A percentile compares a stretch with the other conserved stretches of the same genome.
These are phyloP conservation scores for Diaporthe citri DNA, from an alignment of 2,329 filamentous ascomycete genomes.

Conservation along the genomic window DNA sequence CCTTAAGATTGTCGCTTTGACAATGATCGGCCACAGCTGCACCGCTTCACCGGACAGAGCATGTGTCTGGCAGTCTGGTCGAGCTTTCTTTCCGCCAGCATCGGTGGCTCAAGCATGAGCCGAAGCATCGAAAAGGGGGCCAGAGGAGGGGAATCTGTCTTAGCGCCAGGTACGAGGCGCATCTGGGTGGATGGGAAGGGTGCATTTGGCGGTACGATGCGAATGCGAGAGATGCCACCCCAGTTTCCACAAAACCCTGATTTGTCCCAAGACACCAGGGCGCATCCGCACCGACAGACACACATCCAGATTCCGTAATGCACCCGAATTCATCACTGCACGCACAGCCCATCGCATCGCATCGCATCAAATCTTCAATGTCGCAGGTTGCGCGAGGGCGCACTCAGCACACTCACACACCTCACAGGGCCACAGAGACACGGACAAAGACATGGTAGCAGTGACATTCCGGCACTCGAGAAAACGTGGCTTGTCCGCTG, in stretches of 20 bases:
- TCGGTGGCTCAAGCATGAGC: not conserved
- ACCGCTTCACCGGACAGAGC: too few species aligned
- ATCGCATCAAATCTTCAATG: not conserved
- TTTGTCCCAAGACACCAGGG: not conserved
- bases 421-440: not conserved
- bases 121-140: constrained; percentile 3
- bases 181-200: not conserved
- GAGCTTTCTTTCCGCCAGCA: not conserved
- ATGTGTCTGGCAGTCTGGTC: too few species aligned
- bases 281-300: not conserved
- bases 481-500: constrained; percentile 28
- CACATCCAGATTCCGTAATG: not conserved
- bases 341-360: not conserved
- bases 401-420: not conserved
- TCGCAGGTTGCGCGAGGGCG: constrained; percentile 8
- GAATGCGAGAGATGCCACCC: constrained; percentile 3
- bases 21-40: not conserved
- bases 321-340: not conserved
- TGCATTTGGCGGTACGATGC: constrained; percentile 20
- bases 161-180: constrained; percentile 25
- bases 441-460: not conserved
- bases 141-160: not conserved
- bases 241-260: not conserved
- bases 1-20: constrained; percentile 16
- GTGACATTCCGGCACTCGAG: constrained; percentile 17